Percentiles rank a stretch among this genome's conserved stretches.
Evolutionary conservation across 2,329 filamentous ascomycete genomes (phyloP).

Genomic region (Aspergillus sp.): DNA sequence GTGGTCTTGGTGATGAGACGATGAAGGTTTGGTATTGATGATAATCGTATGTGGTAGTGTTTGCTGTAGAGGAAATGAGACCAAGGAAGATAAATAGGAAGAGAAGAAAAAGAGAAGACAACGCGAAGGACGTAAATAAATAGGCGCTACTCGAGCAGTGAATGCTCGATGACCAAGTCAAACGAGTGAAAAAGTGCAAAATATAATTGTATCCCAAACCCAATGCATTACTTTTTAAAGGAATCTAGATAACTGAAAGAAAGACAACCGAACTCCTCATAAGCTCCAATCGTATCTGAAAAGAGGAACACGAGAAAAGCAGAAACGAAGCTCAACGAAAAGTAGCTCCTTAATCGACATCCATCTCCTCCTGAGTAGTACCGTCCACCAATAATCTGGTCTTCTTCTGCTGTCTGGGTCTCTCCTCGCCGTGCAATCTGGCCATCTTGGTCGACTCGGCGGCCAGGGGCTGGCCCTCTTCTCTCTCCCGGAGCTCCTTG

Average conservation of each 20-base stretch:
- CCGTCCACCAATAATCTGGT: slow-evolving; percentile 39
- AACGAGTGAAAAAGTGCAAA: neutral
- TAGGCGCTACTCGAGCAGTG: too few relatives aligned
- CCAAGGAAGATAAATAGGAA: neutral
- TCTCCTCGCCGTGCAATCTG: slow-evolving; percentile 37
- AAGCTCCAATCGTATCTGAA: slow-evolving; percentile 12
- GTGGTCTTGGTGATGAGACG: slow-evolving; percentile 2
- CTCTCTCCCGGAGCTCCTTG: slow-evolving; percentile 55
- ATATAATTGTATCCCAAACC: neutral
- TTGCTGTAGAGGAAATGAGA: neutral
- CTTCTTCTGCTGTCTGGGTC: slow-evolving; percentile 38
- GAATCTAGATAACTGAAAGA: slow-evolving; percentile 7
- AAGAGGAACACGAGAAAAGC: slow-evolving; percentile 11
- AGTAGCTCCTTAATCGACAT: slow-evolving; percentile 35
- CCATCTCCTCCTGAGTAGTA: slow-evolving; percentile 41
- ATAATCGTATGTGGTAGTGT: neutral
- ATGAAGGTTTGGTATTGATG: slow-evolving; percentile 4
- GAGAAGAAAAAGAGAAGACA: slow-evolving; percentile 1
- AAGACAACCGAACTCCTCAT: slow-evolving; percentile 16
- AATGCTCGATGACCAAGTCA: too few relatives aligned
- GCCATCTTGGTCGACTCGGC: slow-evolving; percentile 29
- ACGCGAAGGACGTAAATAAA: slow-evolving; percentile 2
- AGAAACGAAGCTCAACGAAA: neutral
- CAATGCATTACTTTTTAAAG: slow-evolving; percentile 5
- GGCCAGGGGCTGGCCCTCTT: slow-evolving; percentile 38